A percentile compares a stretch with the other conserved stretches of the same genome.
phyloP scores from a whole-genome alignment of 2,329 filamentous ascomycete species.

The Bertia moriformis region DNA sequence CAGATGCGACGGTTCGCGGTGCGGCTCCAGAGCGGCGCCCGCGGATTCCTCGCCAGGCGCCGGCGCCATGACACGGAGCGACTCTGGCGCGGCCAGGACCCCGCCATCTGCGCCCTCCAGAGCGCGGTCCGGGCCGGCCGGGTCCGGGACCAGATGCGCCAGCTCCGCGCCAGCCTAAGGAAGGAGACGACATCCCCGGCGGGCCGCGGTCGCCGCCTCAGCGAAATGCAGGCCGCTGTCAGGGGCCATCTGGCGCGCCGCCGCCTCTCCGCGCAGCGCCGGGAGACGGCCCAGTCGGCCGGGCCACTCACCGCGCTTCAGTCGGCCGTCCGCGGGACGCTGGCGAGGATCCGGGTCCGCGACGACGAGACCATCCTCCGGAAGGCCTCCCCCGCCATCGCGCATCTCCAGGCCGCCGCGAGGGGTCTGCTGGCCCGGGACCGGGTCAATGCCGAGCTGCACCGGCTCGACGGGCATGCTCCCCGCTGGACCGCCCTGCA shows the following conservation, averaged over 20 bases:
- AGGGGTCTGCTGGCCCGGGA: slow-evolving; percentile 46
- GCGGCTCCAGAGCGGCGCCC: slow-evolving; percentile 62
- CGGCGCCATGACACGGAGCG: slow-evolving; percentile 46
- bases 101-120: slow-evolving; percentile 65
- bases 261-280: slow-evolving; percentile 36
- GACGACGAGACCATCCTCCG: slow-evolving; percentile 36
- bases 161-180: slow-evolving; percentile 42
- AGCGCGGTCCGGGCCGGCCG: slow-evolving; percentile 63
- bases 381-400: slow-evolving; percentile 31
- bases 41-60: slow-evolving; percentile 62
- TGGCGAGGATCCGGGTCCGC: slow-evolving; percentile 41
- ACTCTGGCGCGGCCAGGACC: slow-evolving; percentile 57
- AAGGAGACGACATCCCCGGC: no score
- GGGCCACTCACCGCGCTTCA: slow-evolving; percentile 44
- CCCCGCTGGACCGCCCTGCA: slow-evolving; percentile 35
- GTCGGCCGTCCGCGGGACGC: slow-evolving; percentile 51
- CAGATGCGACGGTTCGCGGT: slow-evolving; percentile 72
- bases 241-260: slow-evolving; percentile 53
- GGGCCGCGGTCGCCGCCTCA: slow-evolving; percentile 48
- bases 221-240: slow-evolving; percentile 49
- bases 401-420: slow-evolving; percentile 48
- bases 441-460: slow-evolving; percentile 32
- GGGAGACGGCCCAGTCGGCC: slow-evolving; percentile 34
- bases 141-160: slow-evolving; percentile 40
- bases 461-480: slow-evolving; percentile 32